Evolutionary conservation across 495 filamentous ascomycete species (phyloP), one percentile per base, ranked within the genome.

Genomic region (Bathelium albidoporum): DNA sequence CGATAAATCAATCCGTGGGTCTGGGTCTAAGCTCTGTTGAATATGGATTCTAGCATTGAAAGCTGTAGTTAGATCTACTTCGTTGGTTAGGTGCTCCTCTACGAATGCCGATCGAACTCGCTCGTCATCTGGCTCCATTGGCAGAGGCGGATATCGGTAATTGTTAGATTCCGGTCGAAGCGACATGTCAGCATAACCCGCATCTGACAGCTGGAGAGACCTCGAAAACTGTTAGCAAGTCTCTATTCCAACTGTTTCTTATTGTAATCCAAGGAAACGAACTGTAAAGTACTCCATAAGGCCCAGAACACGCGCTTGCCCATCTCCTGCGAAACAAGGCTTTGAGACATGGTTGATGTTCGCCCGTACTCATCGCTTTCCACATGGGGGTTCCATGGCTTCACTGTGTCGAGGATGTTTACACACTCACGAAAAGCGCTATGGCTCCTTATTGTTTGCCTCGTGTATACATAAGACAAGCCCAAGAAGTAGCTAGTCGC

Each of bases 401-500:
- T 83, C 64, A 90, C 78, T 36, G 87, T 82, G 65, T 86, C 80
- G 16, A 88, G 73, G 68, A 94, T 89, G 1, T 83, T 84, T 72
- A 89, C 76, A 53, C 87, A 86, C 73, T 94, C 88, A 2, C 82
- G 80, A 63, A 93, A 79, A 72, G 91, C 93, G 11, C 86, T 76
- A 39, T 85, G 82, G 68, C 83, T 86, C 1, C 80, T 75, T 59
- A 84, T 82, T 75, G 83, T 85, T 63, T 87, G 82, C 69, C 85
- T 83, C 0, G 85, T 87, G 71, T 90, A 88, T 1, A 79, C 82
- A 2, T 83, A 83, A n/a, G 85, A 85, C 28, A 91, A 71, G 2
- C 81, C 89, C 14, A 94, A 74, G 66, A 93, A 88, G 69, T 92
- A 95, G 74, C 89, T 94, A n/a, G 87, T 89, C 0, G 85, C 85